These are phyloP conservation scores for Penicillium maclennaniae DNA, from an alignment of 495 filamentous ascomycete species.

Conservation along the genomic window DNA sequence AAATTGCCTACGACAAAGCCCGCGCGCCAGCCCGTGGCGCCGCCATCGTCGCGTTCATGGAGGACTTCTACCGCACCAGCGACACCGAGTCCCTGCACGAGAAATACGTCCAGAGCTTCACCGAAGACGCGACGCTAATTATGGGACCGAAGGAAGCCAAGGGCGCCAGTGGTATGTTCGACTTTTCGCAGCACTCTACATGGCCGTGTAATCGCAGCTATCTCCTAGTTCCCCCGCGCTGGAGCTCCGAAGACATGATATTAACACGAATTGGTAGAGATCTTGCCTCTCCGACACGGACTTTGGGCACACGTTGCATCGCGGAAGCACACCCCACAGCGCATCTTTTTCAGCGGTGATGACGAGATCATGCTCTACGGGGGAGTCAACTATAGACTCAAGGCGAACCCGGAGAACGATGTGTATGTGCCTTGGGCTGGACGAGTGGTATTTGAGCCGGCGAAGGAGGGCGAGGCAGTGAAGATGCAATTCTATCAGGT, in stretches of 20 bases:
- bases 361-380: slow-evolving; percentile 62
- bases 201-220: not conserved
- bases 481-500: slow-evolving; percentile 65
- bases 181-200: not conserved
- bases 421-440: slow-evolving; percentile 52
- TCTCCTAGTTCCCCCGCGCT: not conserved
- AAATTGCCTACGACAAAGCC: slow-evolving; percentile 31
- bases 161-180: slow-evolving; percentile 46
- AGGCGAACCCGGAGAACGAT: slow-evolving; percentile 42
- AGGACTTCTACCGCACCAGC: slow-evolving; percentile 55
- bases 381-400: slow-evolving; percentile 53
- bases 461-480: slow-evolving; percentile 38
- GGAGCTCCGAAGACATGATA: not conserved
- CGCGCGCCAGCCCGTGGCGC: slow-evolving; percentile 29
- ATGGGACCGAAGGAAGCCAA: slow-evolving; percentile 51
- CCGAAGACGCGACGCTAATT: slow-evolving; percentile 51
- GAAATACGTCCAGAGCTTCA: slow-evolving; percentile 53
- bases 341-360: slow-evolving; percentile 51
- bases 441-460: slow-evolving; percentile 44
- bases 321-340: slow-evolving; percentile 45
- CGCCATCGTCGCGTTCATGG: slow-evolving; percentile 46
- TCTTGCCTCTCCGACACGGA: slow-evolving; percentile 48
- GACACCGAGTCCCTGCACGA: slow-evolving; percentile 56
- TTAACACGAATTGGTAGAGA: slow-evolving; percentile 36
- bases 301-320: slow-evolving; percentile 56